These are phyloP conservation scores for Adenanthera pavonina DNA, from an alignment of 306 rosid species.

Conservation along the genomic window DNA sequence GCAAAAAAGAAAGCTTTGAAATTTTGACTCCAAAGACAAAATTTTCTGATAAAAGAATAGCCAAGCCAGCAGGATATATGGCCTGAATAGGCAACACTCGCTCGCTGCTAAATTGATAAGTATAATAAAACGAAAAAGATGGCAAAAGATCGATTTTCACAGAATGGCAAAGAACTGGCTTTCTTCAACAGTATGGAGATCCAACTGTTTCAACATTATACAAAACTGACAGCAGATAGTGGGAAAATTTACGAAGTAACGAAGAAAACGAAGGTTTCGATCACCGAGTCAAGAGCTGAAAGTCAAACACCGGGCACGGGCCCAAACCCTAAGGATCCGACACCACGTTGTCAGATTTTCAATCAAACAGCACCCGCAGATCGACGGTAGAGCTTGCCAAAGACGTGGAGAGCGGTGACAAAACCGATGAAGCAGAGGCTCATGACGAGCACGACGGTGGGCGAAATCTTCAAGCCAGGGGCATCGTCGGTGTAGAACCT, in stretches of 20 bases:
- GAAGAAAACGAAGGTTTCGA: slow-evolving; percentile 17
- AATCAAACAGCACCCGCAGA: slow-evolving; percentile 52
- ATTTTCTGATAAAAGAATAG: neutral
- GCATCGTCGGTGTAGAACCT: slow-evolving; percentile 96
- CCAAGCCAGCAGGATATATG: neutral
- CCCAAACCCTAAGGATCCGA: slow-evolving; percentile 25
- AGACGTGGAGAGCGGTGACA: slow-evolving; percentile 88
- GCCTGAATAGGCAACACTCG: neutral
- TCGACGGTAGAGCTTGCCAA: slow-evolving; percentile 72
- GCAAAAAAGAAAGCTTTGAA: neutral
- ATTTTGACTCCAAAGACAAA: neutral
- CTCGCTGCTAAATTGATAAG: neutral
- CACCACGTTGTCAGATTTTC: slow-evolving; percentile 8
- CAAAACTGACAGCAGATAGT: slow-evolving; percentile 22
- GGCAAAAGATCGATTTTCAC: neutral
- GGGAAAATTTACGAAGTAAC: slow-evolving; percentile 41
- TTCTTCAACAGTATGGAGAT: slow-evolving; percentile 37
- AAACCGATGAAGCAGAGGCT: slow-evolving; percentile 96
- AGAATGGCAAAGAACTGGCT: slow-evolving; percentile 25
- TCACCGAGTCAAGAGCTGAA: slow-evolving; percentile 30
- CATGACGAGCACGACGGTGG: slow-evolving; percentile 84
- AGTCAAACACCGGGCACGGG: slow-evolving; percentile 10
- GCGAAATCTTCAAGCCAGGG: slow-evolving; percentile 86
- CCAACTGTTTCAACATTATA: slow-evolving; percentile 24
- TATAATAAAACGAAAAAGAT: neutral